phyloP scores from a whole-genome alignment of 768 basidiomycete genomes.

The Clathrus columnatus region DNA sequence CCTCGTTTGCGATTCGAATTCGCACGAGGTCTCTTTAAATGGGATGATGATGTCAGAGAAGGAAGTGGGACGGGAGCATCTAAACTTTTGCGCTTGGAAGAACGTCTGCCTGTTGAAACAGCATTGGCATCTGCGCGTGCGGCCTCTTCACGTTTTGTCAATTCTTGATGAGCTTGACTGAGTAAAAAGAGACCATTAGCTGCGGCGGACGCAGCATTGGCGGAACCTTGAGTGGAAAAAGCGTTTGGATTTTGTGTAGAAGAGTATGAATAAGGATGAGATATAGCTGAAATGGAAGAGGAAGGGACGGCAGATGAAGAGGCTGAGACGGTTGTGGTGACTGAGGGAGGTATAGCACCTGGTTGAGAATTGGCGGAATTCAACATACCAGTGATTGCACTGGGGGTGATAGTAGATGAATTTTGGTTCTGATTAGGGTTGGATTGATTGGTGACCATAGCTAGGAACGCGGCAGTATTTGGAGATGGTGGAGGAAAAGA shows the following conservation, averaged over 20 bases:
- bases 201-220: constrained; percentile 57
- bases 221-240: constrained; percentile 29
- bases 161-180: constrained; percentile 91
- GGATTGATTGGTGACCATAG: constrained; percentile 68
- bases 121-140: constrained; percentile 34
- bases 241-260: constrained; percentile 13
- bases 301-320: background rate
- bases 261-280: constrained; percentile 6
- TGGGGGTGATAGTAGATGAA: constrained; percentile 50
- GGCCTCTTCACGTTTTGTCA: constrained; percentile 89
- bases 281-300: constrained; percentile 1
- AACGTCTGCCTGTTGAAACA: constrained; percentile 45
- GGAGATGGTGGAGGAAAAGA: constrained; percentile 80
- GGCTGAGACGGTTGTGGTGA: background rate
- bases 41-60: constrained; percentile 19
- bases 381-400: constrained; percentile 73
- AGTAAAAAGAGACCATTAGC: constrained; percentile 92
- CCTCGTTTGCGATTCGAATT: constrained; percentile 20
- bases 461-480: constrained; percentile 85
- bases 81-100: constrained; percentile 62
- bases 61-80: constrained; percentile 33
- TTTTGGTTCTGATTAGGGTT: constrained; percentile 9
- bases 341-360: constrained; percentile 10
- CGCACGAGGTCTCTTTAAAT: constrained; percentile 16
- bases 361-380: constrained; percentile 29